Base-by-base conservation (phyloP, 2,329 filamentous ascomycete species). In the Escovopsis sp. region DNA sequence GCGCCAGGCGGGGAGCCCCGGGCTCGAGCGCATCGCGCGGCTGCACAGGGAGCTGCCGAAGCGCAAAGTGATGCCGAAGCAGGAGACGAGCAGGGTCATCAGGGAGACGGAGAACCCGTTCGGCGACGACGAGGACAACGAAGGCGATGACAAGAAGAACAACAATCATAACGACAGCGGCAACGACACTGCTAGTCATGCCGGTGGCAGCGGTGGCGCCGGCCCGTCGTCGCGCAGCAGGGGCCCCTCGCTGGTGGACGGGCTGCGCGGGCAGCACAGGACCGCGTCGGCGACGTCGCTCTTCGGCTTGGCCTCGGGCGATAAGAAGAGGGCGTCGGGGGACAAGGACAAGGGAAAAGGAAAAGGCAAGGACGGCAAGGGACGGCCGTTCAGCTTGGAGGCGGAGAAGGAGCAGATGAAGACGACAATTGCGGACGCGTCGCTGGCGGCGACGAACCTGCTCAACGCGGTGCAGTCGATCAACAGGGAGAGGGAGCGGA, bases 401-500 rank as follows among this genome's bases (percentile, higher is more conserved):
- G 81, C 77, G 34, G 91, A 96, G 60, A 89, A 89, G 59, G 83
- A 84, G 1, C 72, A 82, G 46, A 87, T 98, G 67, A 81, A 94
- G 50, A 77, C 81, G 47, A 77, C 81, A n/a, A 87, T 98, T 48
- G 91, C 89, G 3, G 85, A 89, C 38, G 78, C 88, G 0, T 88
- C 85, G 1, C 84, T 96, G 34, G 85, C 87, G 4, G 81, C 86
- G n/a, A 95, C 85, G 0, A 94, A 94, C 57, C 69, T 98, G 34
- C 72, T 81, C 56, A 96, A 98, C 55, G 77, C 81, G 1, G 69
- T 98, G 33, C 87, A 91, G 59, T 78, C 82, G 42, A 88, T 95
- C 63, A 95, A 96, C 58, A 80, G 91, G 46, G 91, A 96, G 59
- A 74, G 68, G 39, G 80, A 94, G 60, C 81, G 84, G 4, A 87